Percentiles rank a stretch among this genome's conserved stretches.
phyloP scores from a whole-genome alignment of 2,329 filamentous ascomycete species.

The Ophiostoma sp. region DNA sequence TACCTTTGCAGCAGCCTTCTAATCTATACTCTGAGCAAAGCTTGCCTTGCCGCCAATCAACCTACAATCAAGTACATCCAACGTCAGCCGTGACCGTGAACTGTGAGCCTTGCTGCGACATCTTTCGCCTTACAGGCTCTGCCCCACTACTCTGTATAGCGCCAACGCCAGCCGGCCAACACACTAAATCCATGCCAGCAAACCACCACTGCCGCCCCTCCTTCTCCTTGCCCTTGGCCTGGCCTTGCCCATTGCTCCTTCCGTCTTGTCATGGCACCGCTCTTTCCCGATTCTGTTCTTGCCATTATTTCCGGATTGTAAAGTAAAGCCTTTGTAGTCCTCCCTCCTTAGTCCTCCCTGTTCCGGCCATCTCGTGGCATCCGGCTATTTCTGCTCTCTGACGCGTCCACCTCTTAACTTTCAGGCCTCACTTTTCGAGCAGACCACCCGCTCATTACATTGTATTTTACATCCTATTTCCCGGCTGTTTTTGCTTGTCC shows the following conservation, averaged over 20 bases:
- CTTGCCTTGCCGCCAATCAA: too few relatives aligned
- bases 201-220: constrained; percentile 16
- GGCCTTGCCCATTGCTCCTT: constrained; percentile 3
- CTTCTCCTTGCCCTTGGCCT: neutral
- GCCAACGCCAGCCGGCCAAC: constrained; percentile 10
- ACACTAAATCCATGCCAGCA: constrained; percentile 11
- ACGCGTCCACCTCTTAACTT: neutral
- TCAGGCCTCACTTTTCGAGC: neutral
- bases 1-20: too few relatives aligned
- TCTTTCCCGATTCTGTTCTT: constrained; percentile 6
- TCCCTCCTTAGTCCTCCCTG: neutral
- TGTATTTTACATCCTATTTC: too few relatives aligned
- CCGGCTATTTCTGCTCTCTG: neutral
- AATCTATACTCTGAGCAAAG: too few relatives aligned
- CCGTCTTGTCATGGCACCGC: neutral
- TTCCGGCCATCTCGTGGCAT: neutral
- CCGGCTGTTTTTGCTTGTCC: neutral
- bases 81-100: neutral
- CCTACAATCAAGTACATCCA: too few relatives aligned
- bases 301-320: neutral
- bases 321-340: neutral
- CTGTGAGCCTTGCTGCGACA: neutral
- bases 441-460: neutral
- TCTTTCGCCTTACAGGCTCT: constrained; percentile 1
- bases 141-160: constrained; percentile 18